A percentile compares a stretch with the other conserved stretches of the same genome.
phyloP scores from a whole-genome alignment of 179 eudicot species.

The Heliamphora ciliata region DNA sequence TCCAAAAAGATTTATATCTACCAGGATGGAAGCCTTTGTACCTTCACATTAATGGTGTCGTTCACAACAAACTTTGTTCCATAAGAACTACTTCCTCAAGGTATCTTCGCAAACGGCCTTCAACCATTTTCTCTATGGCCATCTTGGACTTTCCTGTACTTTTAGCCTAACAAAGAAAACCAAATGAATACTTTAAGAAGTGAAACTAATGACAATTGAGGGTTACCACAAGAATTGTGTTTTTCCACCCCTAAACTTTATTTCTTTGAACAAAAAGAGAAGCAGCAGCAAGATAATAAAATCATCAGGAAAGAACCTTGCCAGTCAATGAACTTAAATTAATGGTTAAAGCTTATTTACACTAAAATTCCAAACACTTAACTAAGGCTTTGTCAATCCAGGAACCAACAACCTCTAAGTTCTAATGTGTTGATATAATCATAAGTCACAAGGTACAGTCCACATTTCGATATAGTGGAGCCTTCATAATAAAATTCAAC shows the following conservation, averaged over 20 bases:
- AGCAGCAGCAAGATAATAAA: background rate
- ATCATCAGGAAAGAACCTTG: background rate
- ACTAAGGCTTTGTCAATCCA: background rate
- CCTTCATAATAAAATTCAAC: background rate
- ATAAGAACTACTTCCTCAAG: constrained; percentile 82
- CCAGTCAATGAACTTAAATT: background rate
- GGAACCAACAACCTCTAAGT: background rate
- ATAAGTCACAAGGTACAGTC: background rate
- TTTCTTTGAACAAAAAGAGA: constrained; percentile 7
- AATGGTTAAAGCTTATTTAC: constrained; percentile 5
- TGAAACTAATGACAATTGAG: background rate
- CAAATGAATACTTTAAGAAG: background rate
- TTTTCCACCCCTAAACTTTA: background rate
- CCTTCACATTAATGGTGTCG: constrained; percentile 68
- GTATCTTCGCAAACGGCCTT: constrained; percentile 92
- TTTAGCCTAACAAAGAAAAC: constrained; percentile 52
- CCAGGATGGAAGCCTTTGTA: constrained; percentile 20
- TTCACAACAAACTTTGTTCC: constrained; percentile 86
- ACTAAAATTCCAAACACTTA: background rate
- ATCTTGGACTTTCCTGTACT: constrained; percentile 76
- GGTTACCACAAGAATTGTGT: background rate
- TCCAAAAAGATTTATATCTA: constrained; percentile 6
- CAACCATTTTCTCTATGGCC: constrained; percentile 94
- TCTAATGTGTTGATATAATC: background rate
- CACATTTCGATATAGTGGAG: background rate